These are phyloP conservation scores for Hyphopichia burtonii DNA, from an alignment of 1,139 yeast species.

Conservation along the genomic window DNA sequence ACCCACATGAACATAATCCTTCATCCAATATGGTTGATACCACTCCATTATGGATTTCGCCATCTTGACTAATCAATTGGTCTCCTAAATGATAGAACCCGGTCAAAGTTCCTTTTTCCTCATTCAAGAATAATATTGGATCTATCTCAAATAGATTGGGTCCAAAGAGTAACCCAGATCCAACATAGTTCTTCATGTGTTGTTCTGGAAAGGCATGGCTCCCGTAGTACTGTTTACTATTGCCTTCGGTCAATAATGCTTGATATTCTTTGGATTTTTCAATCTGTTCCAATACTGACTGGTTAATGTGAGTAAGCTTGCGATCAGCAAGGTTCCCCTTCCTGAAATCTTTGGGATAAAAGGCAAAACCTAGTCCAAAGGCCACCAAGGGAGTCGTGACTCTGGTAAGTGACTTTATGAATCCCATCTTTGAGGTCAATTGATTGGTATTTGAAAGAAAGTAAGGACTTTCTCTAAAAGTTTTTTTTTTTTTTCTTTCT, in stretches of 20 bases:
- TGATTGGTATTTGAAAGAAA: background rate
- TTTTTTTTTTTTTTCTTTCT: no score
- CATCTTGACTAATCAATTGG: conserved; percentile 63
- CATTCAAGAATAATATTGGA: conserved; percentile 57
- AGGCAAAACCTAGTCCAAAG: conserved; percentile 47
- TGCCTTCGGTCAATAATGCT: conserved; percentile 24
- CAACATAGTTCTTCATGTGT: conserved; percentile 62
- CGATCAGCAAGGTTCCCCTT: conserved; percentile 20
- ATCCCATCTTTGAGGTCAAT: background rate
- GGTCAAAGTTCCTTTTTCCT: conserved; percentile 45
- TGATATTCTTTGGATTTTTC: conserved; percentile 31
- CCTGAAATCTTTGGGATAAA: conserved; percentile 44
- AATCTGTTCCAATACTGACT: conserved; percentile 30
- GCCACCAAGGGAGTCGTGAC: conserved; percentile 35
- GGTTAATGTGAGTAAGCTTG: conserved; percentile 27
- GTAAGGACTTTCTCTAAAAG: no score
- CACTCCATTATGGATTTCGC: conserved; percentile 84
- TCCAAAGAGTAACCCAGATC: conserved; percentile 65
- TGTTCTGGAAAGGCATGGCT: conserved; percentile 57
- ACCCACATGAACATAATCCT: conserved; percentile 83
- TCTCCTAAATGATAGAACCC: conserved; percentile 73
- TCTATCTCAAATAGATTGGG: conserved; percentile 62
- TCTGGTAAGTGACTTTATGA: conserved; percentile 16
- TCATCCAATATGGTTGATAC: conserved; percentile 85
- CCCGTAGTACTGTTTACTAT: conserved; percentile 23